These are phyloP conservation scores for Gracilaria domingensis DNA, from an alignment of 23 red algal genomes.

Conservation along the genomic window DNA sequence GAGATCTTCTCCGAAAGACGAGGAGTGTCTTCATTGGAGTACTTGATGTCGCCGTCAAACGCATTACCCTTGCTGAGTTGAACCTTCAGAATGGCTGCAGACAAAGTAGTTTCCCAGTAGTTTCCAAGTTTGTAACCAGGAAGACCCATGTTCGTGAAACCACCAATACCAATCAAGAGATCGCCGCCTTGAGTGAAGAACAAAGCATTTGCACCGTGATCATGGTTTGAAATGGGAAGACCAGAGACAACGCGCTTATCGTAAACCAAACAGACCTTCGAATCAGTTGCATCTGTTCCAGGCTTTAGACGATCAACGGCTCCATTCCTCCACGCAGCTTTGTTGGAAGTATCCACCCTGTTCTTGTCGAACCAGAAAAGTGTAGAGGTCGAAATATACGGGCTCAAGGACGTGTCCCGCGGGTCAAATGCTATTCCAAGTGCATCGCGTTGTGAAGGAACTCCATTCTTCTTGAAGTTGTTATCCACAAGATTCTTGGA, in stretches of 20 bases:
- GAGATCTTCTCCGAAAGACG: conserved; percentile 25
- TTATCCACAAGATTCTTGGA: conserved; percentile 44
- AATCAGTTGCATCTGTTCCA: conserved; percentile 18
- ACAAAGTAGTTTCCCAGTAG: conserved; percentile 64
- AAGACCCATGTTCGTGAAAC: conserved; percentile 76
- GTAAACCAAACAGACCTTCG: conserved; percentile 46
- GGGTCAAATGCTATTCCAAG: conserved; percentile 73
- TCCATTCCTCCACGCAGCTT: conserved; percentile 60
- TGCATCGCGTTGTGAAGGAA: conserved; percentile 44
- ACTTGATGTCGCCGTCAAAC: conserved; percentile 64
- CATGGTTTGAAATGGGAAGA: conserved; percentile 71
- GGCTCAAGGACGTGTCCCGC: conserved; percentile 25
- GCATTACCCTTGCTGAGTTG: conserved; percentile 23
- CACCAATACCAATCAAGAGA: conserved; percentile 56
- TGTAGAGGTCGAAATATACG: conserved; percentile 47
- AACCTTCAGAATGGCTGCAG: conserved; percentile 49
- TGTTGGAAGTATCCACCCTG: conserved; percentile 22
- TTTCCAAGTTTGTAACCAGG: conserved; percentile 66
- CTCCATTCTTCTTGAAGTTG: conserved; percentile 38
- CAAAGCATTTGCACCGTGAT: conserved; percentile 62
- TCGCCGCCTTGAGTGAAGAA: conserved; percentile 62
- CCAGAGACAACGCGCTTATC: conserved; percentile 44
- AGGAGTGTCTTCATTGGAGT: conserved; percentile 25
- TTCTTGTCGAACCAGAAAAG: conserved; percentile 66
- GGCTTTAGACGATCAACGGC: conserved; percentile 56